A percentile compares a stretch with the other conserved stretches of the same genome.
These are phyloP conservation scores for Chlamydomonas sphaeroides DNA, from an alignment of 139 green algal species.

Conservation along the genomic window DNA sequence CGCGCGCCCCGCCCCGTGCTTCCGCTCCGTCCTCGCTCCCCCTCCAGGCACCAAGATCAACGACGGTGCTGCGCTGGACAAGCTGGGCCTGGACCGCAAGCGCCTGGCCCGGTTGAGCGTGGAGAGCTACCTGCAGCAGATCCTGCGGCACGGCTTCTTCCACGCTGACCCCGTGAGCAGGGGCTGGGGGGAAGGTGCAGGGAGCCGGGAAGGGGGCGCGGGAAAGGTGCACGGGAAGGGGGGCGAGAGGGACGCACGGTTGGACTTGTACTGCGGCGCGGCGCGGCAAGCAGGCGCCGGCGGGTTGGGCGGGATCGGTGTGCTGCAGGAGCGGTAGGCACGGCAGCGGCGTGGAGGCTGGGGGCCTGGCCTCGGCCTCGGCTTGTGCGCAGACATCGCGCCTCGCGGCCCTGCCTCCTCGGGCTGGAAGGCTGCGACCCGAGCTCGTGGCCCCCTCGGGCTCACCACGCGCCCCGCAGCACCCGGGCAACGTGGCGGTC, in stretches of 20 bases:
- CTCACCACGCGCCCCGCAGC: constrained; percentile 88
- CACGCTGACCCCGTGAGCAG: constrained; percentile 44
- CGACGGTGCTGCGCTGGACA: constrained; percentile 78
- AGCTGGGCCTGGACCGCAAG: constrained; percentile 87
- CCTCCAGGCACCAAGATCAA: constrained; percentile 93
- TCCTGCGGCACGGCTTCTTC: constrained; percentile 68
- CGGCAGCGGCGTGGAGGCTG: no score
- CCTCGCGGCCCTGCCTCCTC: no score
- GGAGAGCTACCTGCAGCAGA: constrained; percentile 64
- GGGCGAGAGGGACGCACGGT: no score
- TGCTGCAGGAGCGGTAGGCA: background rate
- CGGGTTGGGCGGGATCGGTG: no score
- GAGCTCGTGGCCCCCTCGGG: no score
- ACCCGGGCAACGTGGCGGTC: constrained; percentile 97
- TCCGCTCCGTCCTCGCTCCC: background rate
- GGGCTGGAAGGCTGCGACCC: no score
- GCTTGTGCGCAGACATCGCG: no score
- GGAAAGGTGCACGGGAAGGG: no score
- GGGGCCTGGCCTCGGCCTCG: no score
- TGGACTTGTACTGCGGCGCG: no score
- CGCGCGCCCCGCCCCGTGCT: no score
- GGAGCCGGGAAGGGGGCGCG: background rate
- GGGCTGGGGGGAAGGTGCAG: background rate
- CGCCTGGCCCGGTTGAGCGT: constrained; percentile 78
- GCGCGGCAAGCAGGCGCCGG: no score